Conservation (phyloP, 2,329 filamentous ascomycete genomes). For the Xylariaceae sp. region DNA sequence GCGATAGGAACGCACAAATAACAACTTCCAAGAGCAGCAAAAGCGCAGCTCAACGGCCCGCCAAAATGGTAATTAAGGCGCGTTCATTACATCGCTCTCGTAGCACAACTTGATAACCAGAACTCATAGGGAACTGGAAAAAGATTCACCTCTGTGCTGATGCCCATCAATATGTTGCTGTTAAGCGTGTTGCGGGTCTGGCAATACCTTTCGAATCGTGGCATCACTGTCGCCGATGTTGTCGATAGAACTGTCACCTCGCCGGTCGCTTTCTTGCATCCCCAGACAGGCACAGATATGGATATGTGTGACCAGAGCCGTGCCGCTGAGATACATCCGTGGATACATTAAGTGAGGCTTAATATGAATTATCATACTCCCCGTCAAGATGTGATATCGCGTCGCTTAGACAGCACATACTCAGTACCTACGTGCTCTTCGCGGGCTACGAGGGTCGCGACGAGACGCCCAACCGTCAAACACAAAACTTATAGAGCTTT, state of each 20-base stretch:
- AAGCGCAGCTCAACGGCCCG: no score
- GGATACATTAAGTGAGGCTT: no score
- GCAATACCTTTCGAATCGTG: slow-evolving; percentile 2
- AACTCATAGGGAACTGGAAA: background rate
- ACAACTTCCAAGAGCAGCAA: no score
- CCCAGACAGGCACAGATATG: background rate
- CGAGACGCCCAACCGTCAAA: slow-evolving; percentile 1
- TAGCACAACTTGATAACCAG: no score
- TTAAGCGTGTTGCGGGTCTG: slow-evolving; percentile 5
- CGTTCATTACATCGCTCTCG: no score
- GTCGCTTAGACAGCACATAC: slow-evolving; percentile 1
- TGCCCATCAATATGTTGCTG: slow-evolving; percentile 7
- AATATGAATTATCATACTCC: no score
- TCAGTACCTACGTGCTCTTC: background rate
- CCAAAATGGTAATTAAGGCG: no score
- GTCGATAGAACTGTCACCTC: background rate
- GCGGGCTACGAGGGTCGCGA: background rate
- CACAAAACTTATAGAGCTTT: slow-evolving; percentile 10
- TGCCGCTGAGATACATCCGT: slow-evolving; percentile 6
- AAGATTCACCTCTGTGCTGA: background rate
- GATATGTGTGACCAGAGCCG: slow-evolving; percentile 8
- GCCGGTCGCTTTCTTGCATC: background rate
- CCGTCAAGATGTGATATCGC: no score
- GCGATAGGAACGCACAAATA: no score
- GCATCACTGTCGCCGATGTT: background rate